Percentiles rank a stretch among this genome's conserved stretches.
Evolutionary conservation across 805 yeast genomes (phyloP).

Genomic region (Tetrapisispora namnaoensis): DNA sequence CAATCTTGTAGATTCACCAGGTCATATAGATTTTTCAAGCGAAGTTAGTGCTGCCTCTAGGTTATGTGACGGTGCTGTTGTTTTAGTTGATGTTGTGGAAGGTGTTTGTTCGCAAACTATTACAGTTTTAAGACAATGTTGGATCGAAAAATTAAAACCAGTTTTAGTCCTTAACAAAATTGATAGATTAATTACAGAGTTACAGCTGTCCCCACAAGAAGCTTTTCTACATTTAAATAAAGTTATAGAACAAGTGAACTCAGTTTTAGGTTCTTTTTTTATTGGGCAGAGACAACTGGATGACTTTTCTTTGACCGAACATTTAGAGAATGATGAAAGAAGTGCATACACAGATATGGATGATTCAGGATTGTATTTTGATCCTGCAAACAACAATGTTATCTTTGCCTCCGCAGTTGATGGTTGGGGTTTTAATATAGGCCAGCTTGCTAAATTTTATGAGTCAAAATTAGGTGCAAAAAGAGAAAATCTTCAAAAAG

Average conservation of each 20-base stretch:
- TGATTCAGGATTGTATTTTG: slow-evolving; percentile 75
- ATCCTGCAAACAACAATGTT: slow-evolving; percentile 82
- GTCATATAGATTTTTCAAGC: slow-evolving; percentile 95
- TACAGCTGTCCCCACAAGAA: slow-evolving; percentile 72
- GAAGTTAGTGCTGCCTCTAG: slow-evolving; percentile 96
- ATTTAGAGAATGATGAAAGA: slow-evolving; percentile 36
- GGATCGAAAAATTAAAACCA: slow-evolving; percentile 88
- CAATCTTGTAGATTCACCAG: slow-evolving; percentile 94
- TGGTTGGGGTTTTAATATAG: slow-evolving; percentile 94
- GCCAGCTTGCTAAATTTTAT: slow-evolving; percentile 80
- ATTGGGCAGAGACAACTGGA: slow-evolving; percentile 91
- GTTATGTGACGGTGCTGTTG: slow-evolving; percentile 93
- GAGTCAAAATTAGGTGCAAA: slow-evolving; percentile 79
- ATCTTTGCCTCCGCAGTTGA: slow-evolving; percentile 86
- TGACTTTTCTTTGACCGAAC: slow-evolving; percentile 67
- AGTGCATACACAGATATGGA: slow-evolving; percentile 61
- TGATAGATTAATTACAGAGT: slow-evolving; percentile 74
- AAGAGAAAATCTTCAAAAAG: slow-evolving; percentile 65
- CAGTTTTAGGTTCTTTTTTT: slow-evolving; percentile 85
- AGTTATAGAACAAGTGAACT: slow-evolving; percentile 86
- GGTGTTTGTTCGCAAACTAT: slow-evolving; percentile 98
- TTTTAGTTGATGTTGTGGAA: slow-evolving; percentile 91
- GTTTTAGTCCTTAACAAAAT: slow-evolving; percentile 82
- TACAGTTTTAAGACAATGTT: slow-evolving; percentile 87
- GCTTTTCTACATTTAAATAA: slow-evolving; percentile 74